Evolutionary conservation across 2,329 filamentous ascomycete species (phyloP), one percentile per base, ranked within the genome.

Genomic region (Colletotrichum sp.): DNA sequence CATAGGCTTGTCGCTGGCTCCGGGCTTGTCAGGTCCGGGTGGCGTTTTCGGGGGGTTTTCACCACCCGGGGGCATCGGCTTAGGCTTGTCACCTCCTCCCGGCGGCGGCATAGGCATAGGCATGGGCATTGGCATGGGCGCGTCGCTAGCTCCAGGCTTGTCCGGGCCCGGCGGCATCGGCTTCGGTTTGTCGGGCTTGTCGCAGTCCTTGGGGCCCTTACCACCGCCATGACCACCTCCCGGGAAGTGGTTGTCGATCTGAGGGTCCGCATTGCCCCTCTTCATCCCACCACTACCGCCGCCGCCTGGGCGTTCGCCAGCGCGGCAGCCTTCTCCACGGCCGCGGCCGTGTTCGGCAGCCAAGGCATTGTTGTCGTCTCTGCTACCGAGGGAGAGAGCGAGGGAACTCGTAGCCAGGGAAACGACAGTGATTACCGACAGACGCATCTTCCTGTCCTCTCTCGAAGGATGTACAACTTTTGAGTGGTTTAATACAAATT

Each of bases 351-450:
- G 31, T 13, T 15, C 15, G 12, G 31, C 18, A 9, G 57, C 47
- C 33, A 64, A 15, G 21, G 31, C 34, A 27, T 15, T 58, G 15
- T 18, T 24, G 16, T 27, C 33, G 18, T 24, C 33, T 24, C 34
- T 62, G 59, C n/a, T 24, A 43, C 36, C 68, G 5, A 72, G 21
- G 29, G 68, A 63, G 7, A 74, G 27, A 47, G 68, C 72, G n/a
- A 74, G 43, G 33, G 72, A 74, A 62, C 57, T 72, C 47, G 63
- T 36, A 21, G 68, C 69, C 55, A 74, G 62, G 21, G 72, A 74
- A 21, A 74, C 16, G 24, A 74, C 47, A 18, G 72, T 64, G 47
- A 58, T 33, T 66, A 72, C 11, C 55, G 72, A 74, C 11, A 74
- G 68, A 62, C 72, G 72, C 72, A 74, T 74, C 8, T 29, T 67